These are phyloP conservation scores for Albifimbria verrucaria DNA, from an alignment of 2,329 filamentous ascomycete species.

Conservation along the genomic window DNA sequence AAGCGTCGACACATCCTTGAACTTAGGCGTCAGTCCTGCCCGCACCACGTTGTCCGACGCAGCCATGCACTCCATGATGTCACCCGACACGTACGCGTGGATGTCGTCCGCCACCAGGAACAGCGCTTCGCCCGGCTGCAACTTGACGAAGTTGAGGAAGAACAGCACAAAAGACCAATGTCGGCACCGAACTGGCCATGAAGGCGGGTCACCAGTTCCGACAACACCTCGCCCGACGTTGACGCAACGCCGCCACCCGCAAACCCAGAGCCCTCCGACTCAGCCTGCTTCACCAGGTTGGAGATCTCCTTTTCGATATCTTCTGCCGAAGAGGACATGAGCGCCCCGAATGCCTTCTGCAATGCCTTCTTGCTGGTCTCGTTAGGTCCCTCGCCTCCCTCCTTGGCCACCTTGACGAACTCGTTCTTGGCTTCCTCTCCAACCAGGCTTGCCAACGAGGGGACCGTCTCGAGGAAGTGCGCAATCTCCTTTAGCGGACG, in stretches of 20 bases:
- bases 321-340: conserved; percentile 76
- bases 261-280: conserved; percentile 67
- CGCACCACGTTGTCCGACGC: conserved; percentile 98
- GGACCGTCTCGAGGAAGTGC: conserved; percentile 67
- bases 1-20: conserved; percentile 90
- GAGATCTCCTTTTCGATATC: conserved; percentile 53
- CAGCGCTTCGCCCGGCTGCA: conserved; percentile 87
- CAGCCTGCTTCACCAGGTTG: conserved; percentile 68
- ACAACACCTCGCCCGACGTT: conserved; percentile 66
- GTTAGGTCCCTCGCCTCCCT: conserved; percentile 33
- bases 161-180: conserved; percentile 94
- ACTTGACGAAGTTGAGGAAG: conserved; percentile 92
- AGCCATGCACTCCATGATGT: conserved; percentile 99
- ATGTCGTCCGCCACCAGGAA: conserved; percentile 97
- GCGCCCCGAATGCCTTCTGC: conserved; percentile 67
- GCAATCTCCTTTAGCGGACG: conserved; percentile 81
- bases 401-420: conserved; percentile 49
- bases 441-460: conserved; percentile 61
- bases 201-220: conserved; percentile 72
- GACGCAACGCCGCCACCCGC: conserved; percentile 68
- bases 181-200: conserved; percentile 84
- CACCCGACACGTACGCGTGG: conserved; percentile 87
- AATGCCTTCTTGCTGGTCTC: conserved; percentile 75
- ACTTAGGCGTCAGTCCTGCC: conserved; percentile 96
- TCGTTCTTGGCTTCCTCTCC: conserved; percentile 59